Percentiles rank a stretch among this genome's conserved stretches.
These are phyloP conservation scores for Quercus gilva DNA, from an alignment of 306 rosid genomes.

Conservation along the genomic window DNA sequence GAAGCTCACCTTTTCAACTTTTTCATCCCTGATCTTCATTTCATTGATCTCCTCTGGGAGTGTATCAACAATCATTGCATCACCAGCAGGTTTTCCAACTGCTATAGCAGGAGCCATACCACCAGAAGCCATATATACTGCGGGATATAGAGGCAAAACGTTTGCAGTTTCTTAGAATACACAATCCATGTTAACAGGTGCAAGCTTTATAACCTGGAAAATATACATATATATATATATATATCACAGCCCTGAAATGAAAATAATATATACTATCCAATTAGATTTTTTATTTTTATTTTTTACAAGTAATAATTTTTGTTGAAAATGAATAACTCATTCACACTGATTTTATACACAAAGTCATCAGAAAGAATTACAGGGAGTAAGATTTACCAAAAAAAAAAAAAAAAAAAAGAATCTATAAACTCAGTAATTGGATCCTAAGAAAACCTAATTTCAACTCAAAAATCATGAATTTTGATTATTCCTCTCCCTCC, in stretches of 20 bases:
- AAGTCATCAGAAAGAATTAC: too few species aligned
- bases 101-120: constrained; percentile 14
- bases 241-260: not conserved
- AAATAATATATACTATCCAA: not conserved
- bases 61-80: constrained; percentile 36
- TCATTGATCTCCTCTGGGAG: constrained; percentile 57
- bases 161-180: not conserved
- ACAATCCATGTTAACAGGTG: not conserved
- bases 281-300: not conserved
- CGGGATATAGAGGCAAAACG: not conserved
- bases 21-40: constrained; percentile 70
- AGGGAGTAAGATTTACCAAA: too few species aligned
- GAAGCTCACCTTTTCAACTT: constrained; percentile 25
- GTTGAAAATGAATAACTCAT: not conserved
- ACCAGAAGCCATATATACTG: constrained; percentile 41
- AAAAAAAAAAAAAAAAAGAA: too few species aligned
- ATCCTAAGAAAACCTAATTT: too few species aligned
- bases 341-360: too few species aligned
- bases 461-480: too few species aligned
- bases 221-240: too few species aligned
- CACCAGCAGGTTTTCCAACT: constrained; percentile 32
- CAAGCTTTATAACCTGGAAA: constrained; percentile 20
- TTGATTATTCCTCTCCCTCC: too few species aligned
- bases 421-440: too few species aligned
- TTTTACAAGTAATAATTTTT: too few species aligned